These are phyloP conservation scores for Macrolepiota fuliginosa DNA, from an alignment of 768 basidiomycete species.

Conservation along the genomic window DNA sequence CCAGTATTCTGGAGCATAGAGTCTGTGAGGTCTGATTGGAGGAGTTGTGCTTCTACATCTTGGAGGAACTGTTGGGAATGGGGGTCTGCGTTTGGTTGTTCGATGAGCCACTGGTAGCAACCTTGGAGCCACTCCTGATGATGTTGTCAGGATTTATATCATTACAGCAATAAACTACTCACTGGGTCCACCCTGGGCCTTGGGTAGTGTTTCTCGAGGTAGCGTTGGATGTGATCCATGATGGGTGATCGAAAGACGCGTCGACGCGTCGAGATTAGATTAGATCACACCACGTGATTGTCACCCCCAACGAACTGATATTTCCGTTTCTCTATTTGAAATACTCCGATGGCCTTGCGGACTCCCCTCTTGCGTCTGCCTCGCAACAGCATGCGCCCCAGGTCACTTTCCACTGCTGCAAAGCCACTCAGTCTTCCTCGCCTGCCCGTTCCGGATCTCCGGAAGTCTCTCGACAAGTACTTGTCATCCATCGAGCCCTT, in stretches of 20 bases:
- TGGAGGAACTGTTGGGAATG: slow-evolving; percentile 52
- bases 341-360: slow-evolving; percentile 1
- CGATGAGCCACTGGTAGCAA: slow-evolving; percentile 64
- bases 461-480: slow-evolving; percentile 74
- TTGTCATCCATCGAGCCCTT: slow-evolving; percentile 77
- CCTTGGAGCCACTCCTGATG: slow-evolving; percentile 74
- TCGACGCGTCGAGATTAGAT: slow-evolving; percentile 27
- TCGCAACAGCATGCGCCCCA: slow-evolving; percentile 1
- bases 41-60: slow-evolving; percentile 61
- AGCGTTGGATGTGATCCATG: neutral
- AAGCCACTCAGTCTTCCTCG: slow-evolving; percentile 49
- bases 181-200: slow-evolving; percentile 8
- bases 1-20: slow-evolving; percentile 74
- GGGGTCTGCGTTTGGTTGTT: slow-evolving; percentile 40
- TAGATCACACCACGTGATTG: slow-evolving; percentile 16
- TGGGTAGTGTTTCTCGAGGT: neutral
- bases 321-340: slow-evolving; percentile 9
- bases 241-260: neutral
- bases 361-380: neutral
- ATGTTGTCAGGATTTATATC: neutral
- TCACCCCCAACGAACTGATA: neutral
- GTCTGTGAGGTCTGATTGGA: slow-evolving; percentile 69
- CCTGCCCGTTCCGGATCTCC: slow-evolving; percentile 80
- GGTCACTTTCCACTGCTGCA: slow-evolving; percentile 10
- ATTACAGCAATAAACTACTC: neutral